Conservation (phyloP, 2,329 filamentous ascomycete genomes). For the Xylariales sp. region DNA sequence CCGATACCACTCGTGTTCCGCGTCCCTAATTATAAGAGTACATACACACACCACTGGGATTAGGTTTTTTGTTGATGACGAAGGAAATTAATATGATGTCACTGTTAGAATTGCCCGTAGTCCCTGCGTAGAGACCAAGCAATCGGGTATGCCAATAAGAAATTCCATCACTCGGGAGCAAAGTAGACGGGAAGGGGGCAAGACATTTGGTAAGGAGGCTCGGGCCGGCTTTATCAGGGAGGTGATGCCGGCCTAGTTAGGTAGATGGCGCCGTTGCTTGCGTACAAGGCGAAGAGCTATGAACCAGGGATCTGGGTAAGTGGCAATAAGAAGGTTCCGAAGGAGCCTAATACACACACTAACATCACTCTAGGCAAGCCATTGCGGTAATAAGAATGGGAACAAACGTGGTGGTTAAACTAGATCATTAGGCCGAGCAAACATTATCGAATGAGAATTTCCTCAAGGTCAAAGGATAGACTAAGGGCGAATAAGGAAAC, state of each 20-base stretch:
- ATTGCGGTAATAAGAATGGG: conserved; percentile 12
- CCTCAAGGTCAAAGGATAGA: conserved; percentile 1
- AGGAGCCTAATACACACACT: conserved; percentile 3
- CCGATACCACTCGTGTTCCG: conserved; percentile 19
- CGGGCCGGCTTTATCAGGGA: conserved; percentile 26
- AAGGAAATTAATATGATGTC: neutral
- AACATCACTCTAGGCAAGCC: neutral
- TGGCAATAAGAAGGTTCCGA: conserved; percentile 13
- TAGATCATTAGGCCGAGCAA: conserved; percentile 30
- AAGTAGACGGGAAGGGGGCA: neutral
- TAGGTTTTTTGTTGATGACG: neutral
- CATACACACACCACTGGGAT: neutral
- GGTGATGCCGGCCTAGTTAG: conserved; percentile 20
- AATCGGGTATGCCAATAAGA: neutral
- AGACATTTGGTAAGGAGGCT: conserved; percentile 26
- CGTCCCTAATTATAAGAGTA: neutral
- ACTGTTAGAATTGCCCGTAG: neutral
- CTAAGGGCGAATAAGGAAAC: conserved; percentile 6
- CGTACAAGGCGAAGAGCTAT: conserved; percentile 4
- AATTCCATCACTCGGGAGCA: neutral
- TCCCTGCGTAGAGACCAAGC: conserved; percentile 1
- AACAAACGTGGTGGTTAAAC: neutral
- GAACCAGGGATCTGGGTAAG: conserved; percentile 21
- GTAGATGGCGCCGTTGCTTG: conserved; percentile 22
- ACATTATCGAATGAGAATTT: conserved; percentile 3